Conservation (phyloP, 2,329 filamentous ascomycete genomes). For the Monosporascus sp. region DNA sequence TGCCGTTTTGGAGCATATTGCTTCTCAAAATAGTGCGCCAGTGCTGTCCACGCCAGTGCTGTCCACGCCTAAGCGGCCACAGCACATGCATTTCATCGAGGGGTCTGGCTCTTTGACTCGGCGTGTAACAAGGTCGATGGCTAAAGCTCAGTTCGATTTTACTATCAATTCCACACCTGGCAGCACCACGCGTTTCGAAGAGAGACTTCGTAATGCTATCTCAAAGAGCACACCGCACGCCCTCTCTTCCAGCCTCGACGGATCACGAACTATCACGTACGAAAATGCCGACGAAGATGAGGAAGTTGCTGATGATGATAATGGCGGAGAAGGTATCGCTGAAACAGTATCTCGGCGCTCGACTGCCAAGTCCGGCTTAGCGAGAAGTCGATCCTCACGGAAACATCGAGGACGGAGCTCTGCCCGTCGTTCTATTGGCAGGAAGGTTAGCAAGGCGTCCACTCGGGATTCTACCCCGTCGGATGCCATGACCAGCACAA, state of each 20-base stretch:
- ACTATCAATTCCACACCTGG: conserved; percentile 2
- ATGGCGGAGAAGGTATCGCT: background rate
- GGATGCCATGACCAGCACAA: background rate
- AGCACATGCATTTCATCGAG: background rate
- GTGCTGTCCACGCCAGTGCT: background rate
- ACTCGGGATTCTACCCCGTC: background rate
- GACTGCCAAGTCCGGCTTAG: background rate
- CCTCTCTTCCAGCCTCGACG: conserved; percentile 13
- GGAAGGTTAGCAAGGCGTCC: background rate
- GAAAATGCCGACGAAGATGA: conserved; percentile 1
- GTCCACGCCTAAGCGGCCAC: background rate
- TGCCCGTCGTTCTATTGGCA: conserved; percentile 2
- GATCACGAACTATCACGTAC: conserved; percentile 13
- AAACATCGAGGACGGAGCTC: conserved; percentile 6
- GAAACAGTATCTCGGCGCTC: background rate
- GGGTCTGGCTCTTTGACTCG: conserved; percentile 2
- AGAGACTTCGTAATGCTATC: conserved; percentile 7
- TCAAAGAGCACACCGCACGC: background rate
- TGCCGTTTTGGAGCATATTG: background rate
- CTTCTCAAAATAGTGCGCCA: background rate
- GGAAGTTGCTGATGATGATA: background rate
- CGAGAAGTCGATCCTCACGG: background rate
- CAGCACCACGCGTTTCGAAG: conserved; percentile 5
- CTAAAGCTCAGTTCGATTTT: background rate
- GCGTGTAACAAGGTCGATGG: conserved; percentile 14